Conservation (phyloP, 2,329 filamentous ascomycete genomes). For the Aureobasidium sp. region DNA sequence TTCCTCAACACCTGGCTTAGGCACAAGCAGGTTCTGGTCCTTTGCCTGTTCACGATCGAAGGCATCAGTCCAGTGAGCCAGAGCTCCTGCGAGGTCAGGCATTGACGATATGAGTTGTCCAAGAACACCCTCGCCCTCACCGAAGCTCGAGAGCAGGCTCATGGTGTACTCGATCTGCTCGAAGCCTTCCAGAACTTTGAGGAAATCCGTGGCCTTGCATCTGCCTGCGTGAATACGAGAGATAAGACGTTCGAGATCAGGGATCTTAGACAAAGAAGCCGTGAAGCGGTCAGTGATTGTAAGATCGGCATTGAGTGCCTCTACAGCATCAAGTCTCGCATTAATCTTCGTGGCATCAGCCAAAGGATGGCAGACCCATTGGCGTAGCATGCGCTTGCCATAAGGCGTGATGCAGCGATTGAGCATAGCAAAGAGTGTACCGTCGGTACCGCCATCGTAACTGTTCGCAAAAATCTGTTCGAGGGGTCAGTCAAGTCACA, state of each 20-base stretch:
- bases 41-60: slow-evolving; percentile 77
- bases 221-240: slow-evolving; percentile 87
- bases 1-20: slow-evolving; percentile 77
- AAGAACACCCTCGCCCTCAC: slow-evolving; percentile 72
- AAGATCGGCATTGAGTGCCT: slow-evolving; percentile 77
- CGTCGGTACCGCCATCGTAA: slow-evolving; percentile 73
- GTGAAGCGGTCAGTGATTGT: slow-evolving; percentile 79
- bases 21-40: slow-evolving; percentile 73
- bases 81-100: slow-evolving; percentile 67
- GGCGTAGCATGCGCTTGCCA: slow-evolving; percentile 88
- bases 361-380: slow-evolving; percentile 95
- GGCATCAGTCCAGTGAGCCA: slow-evolving; percentile 82
- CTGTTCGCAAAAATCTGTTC: slow-evolving; percentile 73
- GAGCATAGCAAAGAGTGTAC: slow-evolving; percentile 81
- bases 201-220: slow-evolving; percentile 88
- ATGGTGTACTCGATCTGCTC: slow-evolving; percentile 97
- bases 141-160: slow-evolving; percentile 63
- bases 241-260: slow-evolving; percentile 86
- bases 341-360: slow-evolving; percentile 84
- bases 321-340: slow-evolving; percentile 85
- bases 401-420: slow-evolving; percentile 96
- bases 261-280: slow-evolving; percentile 79
- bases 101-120: slow-evolving; percentile 75
- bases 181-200: slow-evolving; percentile 88
- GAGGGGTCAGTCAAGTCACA: background rate